Conservation (phyloP, 108 stramenopile species). For the Fragilariopsis cylindrus region DNA sequence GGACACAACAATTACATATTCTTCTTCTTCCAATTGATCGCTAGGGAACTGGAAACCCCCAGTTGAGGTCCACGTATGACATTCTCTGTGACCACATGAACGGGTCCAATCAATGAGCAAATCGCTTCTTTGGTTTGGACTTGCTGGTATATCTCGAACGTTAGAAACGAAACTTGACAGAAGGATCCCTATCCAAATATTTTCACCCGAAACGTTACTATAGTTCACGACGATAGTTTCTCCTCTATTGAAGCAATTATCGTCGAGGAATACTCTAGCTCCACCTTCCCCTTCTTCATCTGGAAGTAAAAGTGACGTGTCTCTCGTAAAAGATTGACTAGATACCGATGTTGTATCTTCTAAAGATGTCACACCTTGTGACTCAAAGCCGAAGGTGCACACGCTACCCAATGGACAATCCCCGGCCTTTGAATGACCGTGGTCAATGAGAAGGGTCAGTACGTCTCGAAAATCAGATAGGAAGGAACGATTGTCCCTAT, state of each 20-base stretch:
- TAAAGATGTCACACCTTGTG: neutral
- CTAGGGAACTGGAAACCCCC: conserved; percentile 8
- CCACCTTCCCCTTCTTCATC: neutral
- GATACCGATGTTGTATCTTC: neutral
- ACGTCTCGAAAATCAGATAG: conserved; percentile 36
- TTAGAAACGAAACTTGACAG: neutral
- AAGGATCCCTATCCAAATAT: conserved; percentile 11
- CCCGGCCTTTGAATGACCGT: conserved; percentile 24
- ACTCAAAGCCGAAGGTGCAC: conserved; percentile 10
- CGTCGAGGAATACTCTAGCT: conserved; percentile 5
- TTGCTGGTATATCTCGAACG: conserved; percentile 5
- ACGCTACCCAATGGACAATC: conserved; percentile 5
- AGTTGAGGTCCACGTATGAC: conserved; percentile 1
- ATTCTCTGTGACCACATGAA: conserved; percentile 9
- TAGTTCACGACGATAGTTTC: conserved; percentile 8
- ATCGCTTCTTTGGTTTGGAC: neutral
- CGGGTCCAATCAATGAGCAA: conserved; percentile 11
- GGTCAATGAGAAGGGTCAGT: conserved; percentile 26
- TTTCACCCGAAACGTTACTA: neutral
- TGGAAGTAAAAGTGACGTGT: neutral
- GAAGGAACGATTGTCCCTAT: conserved; percentile 1
- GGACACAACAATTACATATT: conserved; percentile 1
- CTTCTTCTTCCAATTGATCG: neutral
- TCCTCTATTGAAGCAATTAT: conserved; percentile 6
- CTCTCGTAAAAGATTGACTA: neutral